These are phyloP conservation scores for Fusarium musae DNA, from an alignment of 2,329 filamentous ascomycete species.

Conservation along the genomic window DNA sequence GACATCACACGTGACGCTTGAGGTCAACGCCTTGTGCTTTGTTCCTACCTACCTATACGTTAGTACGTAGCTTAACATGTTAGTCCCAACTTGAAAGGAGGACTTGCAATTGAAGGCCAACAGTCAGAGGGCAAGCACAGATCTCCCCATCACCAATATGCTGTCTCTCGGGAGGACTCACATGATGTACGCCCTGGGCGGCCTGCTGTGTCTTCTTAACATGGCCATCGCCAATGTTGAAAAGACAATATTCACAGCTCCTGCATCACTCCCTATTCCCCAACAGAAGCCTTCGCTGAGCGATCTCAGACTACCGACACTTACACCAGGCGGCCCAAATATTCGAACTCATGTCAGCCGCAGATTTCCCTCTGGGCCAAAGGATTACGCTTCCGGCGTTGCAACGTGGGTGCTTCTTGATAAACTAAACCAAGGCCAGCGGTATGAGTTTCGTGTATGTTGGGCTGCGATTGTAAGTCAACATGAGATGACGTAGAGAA, in stretches of 20 bases:
- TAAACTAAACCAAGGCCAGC: constrained; percentile 72
- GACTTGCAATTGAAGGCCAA: background rate
- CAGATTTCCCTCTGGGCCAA: constrained; percentile 68
- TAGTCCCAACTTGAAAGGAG: background rate
- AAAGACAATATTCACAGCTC: constrained; percentile 88
- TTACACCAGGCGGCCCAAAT: constrained; percentile 67
- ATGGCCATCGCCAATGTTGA: constrained; percentile 77
- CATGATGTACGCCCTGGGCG: constrained; percentile 1
- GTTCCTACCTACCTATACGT: background rate
- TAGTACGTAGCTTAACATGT: background rate
- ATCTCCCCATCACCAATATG: constrained; percentile 19
- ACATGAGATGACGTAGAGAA: background rate
- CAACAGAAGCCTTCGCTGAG: constrained; percentile 50
- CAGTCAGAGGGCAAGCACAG: background rate
- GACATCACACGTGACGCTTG: background rate
- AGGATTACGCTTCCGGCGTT: constrained; percentile 61
- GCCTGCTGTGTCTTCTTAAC: constrained; percentile 26
- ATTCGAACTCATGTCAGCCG: constrained; percentile 74
- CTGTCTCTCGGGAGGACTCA: background rate
- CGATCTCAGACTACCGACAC: constrained; percentile 70
- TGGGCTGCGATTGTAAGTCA: constrained; percentile 88
- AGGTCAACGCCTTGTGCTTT: background rate
- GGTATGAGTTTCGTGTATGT: constrained; percentile 93
- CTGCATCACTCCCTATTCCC: constrained; percentile 66
- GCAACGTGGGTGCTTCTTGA: constrained; percentile 85